Evolutionary conservation across 108 stramenopile species (phyloP).

Genomic region (Aurantiochytrium sp.): DNA sequence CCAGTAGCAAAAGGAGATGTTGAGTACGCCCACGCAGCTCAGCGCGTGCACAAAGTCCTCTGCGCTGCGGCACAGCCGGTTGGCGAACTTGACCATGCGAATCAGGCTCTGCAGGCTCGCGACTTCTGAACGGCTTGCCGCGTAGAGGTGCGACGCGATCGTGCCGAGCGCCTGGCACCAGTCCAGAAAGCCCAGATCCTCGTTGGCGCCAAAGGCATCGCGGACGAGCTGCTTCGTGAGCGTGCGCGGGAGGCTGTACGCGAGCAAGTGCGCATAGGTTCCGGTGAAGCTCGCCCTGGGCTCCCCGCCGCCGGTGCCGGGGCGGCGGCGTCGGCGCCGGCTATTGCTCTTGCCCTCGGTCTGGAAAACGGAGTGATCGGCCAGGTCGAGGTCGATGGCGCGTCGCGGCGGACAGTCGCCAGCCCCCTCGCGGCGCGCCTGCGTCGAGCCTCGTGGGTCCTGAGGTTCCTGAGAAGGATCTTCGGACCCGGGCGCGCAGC

Average conservation of each 20-base stretch:
- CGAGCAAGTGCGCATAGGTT: not conserved
- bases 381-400: too few species aligned
- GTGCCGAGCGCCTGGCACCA: not conserved
- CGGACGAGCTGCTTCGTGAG: not conserved
- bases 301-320: not conserved
- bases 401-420: too few species aligned
- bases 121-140: not conserved
- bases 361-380: too few species aligned
- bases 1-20: slow-evolving; percentile 27
- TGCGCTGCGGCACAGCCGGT: not conserved
- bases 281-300: not conserved
- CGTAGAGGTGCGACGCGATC: not conserved
- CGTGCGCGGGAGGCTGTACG: not conserved
- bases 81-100: not conserved
- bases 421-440: too few species aligned
- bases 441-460: too few species aligned
- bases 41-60: not conserved
- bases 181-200: not conserved
- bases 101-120: not conserved
- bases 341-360: too few species aligned
- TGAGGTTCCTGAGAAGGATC: too few species aligned
- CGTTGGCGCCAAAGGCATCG: not conserved
- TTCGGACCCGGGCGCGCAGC: too few species aligned
- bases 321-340: too few species aligned
- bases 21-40: not conserved